phyloP scores from a whole-genome alignment of 2,329 filamentous ascomycete genomes.

The Sclerotinia subarctica region DNA sequence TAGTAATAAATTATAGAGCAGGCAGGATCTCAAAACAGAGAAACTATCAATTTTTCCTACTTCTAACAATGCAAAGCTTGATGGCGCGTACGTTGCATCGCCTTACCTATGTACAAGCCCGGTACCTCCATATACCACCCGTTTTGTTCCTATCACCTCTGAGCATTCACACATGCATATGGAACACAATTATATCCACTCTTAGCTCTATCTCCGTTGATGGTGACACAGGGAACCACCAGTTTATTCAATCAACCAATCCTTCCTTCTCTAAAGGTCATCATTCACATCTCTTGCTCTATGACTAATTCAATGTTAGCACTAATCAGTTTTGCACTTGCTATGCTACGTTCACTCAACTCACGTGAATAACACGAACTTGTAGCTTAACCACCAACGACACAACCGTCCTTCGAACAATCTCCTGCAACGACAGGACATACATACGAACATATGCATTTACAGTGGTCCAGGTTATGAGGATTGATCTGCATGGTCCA shows the following conservation, averaged over 20 bases:
- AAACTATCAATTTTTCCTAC: neutral
- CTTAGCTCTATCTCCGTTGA: conserved; percentile 1
- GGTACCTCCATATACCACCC: neutral
- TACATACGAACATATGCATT: conserved; percentile 4
- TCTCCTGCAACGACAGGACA: conserved; percentile 1
- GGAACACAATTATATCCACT: conserved; percentile 6
- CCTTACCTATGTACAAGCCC: neutral
- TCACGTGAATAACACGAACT: conserved; percentile 5
- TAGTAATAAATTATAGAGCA: too few species aligned
- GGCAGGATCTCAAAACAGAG: too few species aligned
- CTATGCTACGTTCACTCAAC: too few species aligned
- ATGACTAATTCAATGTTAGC: conserved; percentile 11
- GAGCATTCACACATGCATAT: neutral
- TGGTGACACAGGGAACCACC: neutral
- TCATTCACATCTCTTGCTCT: conserved; percentile 4
- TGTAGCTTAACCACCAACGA: neutral
- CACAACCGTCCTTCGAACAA: neutral
- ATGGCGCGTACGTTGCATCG: neutral
- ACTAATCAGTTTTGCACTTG: neutral
- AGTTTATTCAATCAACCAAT: neutral
- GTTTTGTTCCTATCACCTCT: neutral
- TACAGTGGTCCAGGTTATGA: conserved; percentile 22
- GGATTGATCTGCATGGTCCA: conserved; percentile 18
- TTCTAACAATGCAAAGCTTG: neutral
- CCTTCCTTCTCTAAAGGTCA: conserved; percentile 1